Base-by-base conservation (phyloP, 139 green algal species). In the Closterium sp. region DNA sequence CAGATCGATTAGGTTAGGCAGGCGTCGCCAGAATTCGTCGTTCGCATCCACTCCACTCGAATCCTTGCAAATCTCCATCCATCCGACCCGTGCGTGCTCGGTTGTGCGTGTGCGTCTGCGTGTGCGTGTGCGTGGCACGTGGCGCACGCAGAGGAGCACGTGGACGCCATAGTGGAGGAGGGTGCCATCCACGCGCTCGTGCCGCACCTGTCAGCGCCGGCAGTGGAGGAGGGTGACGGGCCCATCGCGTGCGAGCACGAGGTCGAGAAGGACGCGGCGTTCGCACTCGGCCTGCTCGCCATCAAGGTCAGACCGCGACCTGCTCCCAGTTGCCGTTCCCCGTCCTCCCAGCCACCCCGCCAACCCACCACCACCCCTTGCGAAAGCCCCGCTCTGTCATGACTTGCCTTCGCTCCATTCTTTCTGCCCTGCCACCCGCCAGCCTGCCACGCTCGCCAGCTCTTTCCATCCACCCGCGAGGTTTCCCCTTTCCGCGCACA, bases 191-290 rank as follows among this genome's bases (percentile, higher is more conserved):
- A 94, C n/a, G 92, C 92, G 22, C 88, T 94, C 73, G 92, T 94
- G 22, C 89, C 89, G 29, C 92, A 94, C 85, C 50, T 94, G 4
- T 70, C 90, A 30, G 30, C 92, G 19, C 92, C 92, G 29, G 21
- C 19, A 28, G 27, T 94, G 22, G 21, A 27, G 62, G 32, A 94
- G 27, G 89, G 30, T 21, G 92, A 94, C 30, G 89, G 79, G 28
- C 45, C 50, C n/a, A 29, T 94, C 21, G 92, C 92, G 88, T 94
- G 45, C 28, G 92, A 94, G 85, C 92, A 94, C 30, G 92, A 94
- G 89, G 89, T 94, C 24, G 92, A 94, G 28, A 94, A 94, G 79
- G 92, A 94, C 31, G 92, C 88, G 9, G 92, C 92, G 9, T 94
- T 93, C 34, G 89, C 92, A 4, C 31, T 94, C 30, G 92, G 92